A percentile compares a stretch with the other conserved stretches of the same genome.
These are phyloP conservation scores for Teratosphaeria pseudoeucalypti DNA, from an alignment of 2,329 filamentous ascomycete genomes.

Conservation along the genomic window DNA sequence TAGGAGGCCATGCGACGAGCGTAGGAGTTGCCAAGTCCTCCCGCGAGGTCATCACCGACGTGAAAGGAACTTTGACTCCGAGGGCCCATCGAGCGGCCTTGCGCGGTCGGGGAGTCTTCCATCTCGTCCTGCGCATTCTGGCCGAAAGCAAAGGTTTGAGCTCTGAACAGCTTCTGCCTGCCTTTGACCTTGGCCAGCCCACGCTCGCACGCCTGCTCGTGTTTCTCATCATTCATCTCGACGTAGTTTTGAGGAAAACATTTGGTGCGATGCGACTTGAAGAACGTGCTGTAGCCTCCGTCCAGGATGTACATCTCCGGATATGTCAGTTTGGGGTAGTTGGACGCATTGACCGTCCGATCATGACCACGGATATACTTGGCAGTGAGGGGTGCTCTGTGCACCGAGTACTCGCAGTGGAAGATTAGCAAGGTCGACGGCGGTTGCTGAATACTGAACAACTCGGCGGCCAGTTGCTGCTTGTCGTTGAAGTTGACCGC, in stretches of 20 bases:
- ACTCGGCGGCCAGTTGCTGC: slow-evolving; percentile 66
- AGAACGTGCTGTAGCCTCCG: slow-evolving; percentile 93
- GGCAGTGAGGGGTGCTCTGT: slow-evolving; percentile 92
- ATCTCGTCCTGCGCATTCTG: slow-evolving; percentile 49
- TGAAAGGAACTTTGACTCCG: slow-evolving; percentile 22
- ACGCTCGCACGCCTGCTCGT: slow-evolving; percentile 85
- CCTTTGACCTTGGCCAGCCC: slow-evolving; percentile 90
- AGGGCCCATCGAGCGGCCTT: slow-evolving; percentile 16
- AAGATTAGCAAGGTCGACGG: slow-evolving; percentile 76
- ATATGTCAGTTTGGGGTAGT: slow-evolving; percentile 82
- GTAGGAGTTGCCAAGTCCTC: slow-evolving; percentile 23
- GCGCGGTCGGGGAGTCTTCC: slow-evolving; percentile 53
- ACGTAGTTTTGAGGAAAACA: slow-evolving; percentile 95
- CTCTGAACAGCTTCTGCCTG: slow-evolving; percentile 72
- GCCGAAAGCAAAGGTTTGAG: slow-evolving; percentile 92
- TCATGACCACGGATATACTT: slow-evolving; percentile 86
- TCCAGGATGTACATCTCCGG: slow-evolving; percentile 96
- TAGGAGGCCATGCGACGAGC: slow-evolving; percentile 28
- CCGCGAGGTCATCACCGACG: slow-evolving; percentile 20
- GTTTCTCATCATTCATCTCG: slow-evolving; percentile 87
- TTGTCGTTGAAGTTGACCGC: slow-evolving; percentile 97
- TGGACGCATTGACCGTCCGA: slow-evolving; percentile 71
- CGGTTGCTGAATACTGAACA: slow-evolving; percentile 58
- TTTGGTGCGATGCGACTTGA: slow-evolving; percentile 61
- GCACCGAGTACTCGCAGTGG: slow-evolving; percentile 97